Conservation (phyloP, 495 filamentous ascomycete genomes). For the Amniculicola lignicola region DNA sequence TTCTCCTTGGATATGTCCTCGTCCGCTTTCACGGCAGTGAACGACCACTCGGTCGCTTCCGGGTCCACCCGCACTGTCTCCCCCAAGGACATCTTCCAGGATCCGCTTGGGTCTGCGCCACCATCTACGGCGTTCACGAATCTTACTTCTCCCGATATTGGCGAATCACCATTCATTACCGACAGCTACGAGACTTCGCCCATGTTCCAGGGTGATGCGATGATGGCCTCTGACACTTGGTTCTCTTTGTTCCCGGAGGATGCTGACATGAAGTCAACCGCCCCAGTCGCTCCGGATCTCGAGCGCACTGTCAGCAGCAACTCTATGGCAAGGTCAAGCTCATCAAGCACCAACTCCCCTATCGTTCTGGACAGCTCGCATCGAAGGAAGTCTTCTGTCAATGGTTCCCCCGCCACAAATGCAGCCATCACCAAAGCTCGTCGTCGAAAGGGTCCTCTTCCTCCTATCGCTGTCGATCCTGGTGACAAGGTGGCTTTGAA, state of each 20-base stretch:
- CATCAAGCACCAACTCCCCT: conserved; percentile 31
- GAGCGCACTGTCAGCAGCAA: conserved; percentile 36
- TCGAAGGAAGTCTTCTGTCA: conserved; percentile 39
- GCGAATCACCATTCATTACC: conserved; percentile 58
- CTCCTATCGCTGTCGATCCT: conserved; percentile 74
- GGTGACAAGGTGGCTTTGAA: conserved; percentile 72
- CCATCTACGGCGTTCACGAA: conserved; percentile 81
- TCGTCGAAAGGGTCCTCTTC: conserved; percentile 72
- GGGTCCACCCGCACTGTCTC: conserved; percentile 62
- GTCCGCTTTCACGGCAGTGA: conserved; percentile 41
- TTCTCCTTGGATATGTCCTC: conserved; percentile 12
- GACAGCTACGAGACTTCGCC: conserved; percentile 77
- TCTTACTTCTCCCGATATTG: conserved; percentile 69
- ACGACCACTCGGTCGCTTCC: conserved; percentile 14
- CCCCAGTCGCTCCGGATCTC: conserved; percentile 14
- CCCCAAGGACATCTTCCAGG: conserved; percentile 75
- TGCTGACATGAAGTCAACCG: conserved; percentile 30
- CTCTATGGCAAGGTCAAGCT: conserved; percentile 39
- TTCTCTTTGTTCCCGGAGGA: conserved; percentile 66
- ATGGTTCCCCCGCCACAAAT: conserved; percentile 48
- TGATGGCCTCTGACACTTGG: conserved; percentile 50
- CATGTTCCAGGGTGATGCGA: conserved; percentile 49
- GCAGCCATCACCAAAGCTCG: conserved; percentile 65
- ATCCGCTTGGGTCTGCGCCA: conserved; percentile 67
- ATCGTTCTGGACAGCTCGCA: conserved; percentile 42